These are phyloP conservation scores for Aurifilum marmelostoma DNA, from an alignment of 2,329 filamentous ascomycete species.

Conservation along the genomic window DNA sequence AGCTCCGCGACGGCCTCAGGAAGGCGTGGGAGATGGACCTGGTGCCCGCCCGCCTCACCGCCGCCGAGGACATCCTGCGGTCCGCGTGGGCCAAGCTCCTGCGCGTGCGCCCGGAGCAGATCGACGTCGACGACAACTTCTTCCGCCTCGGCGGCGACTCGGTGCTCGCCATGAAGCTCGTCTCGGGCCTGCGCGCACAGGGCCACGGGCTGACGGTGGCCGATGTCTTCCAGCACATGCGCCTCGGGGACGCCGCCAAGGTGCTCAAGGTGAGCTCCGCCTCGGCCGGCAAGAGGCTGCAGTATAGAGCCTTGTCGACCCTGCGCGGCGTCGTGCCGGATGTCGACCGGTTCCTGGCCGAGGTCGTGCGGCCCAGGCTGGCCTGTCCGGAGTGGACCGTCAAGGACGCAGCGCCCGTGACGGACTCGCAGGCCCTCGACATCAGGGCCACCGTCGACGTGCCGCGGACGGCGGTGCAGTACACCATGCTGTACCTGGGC, in stretches of 20 bases:
- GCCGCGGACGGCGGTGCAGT: slow-evolving; percentile 43
- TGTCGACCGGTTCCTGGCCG: slow-evolving; percentile 38
- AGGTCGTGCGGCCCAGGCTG: slow-evolving; percentile 41
- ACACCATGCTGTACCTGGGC: slow-evolving; percentile 41
- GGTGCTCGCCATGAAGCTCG: slow-evolving; percentile 45
- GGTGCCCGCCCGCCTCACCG: slow-evolving; percentile 36
- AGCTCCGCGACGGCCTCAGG: slow-evolving; percentile 34
- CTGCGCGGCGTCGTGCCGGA: slow-evolving; percentile 35
- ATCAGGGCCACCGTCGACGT: slow-evolving; percentile 43
- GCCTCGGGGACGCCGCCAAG: slow-evolving; percentile 39
- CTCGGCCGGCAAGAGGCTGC: slow-evolving; percentile 28
- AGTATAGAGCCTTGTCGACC: slow-evolving; percentile 42
- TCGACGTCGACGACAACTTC: slow-evolving; percentile 43
- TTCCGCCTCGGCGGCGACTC: slow-evolving; percentile 42
- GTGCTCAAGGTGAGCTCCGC: slow-evolving; percentile 38
- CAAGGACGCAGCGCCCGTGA: slow-evolving; percentile 42
- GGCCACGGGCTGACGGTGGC: slow-evolving; percentile 50
- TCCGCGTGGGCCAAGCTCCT: slow-evolving; percentile 38
- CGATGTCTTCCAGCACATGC: slow-evolving; percentile 47
- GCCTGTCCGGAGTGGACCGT: slow-evolving; percentile 41
- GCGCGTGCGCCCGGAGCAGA: slow-evolving; percentile 32
- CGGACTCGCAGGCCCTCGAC: slow-evolving; percentile 45
- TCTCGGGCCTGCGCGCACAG: slow-evolving; percentile 46
- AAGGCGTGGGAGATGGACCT: slow-evolving; percentile 40
- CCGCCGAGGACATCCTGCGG: slow-evolving; percentile 40